Evolutionary conservation across 1,284 basidiomycete species (phyloP), one percentile per base, ranked within the genome.

Genomic region (Butyriboletus regius): DNA sequence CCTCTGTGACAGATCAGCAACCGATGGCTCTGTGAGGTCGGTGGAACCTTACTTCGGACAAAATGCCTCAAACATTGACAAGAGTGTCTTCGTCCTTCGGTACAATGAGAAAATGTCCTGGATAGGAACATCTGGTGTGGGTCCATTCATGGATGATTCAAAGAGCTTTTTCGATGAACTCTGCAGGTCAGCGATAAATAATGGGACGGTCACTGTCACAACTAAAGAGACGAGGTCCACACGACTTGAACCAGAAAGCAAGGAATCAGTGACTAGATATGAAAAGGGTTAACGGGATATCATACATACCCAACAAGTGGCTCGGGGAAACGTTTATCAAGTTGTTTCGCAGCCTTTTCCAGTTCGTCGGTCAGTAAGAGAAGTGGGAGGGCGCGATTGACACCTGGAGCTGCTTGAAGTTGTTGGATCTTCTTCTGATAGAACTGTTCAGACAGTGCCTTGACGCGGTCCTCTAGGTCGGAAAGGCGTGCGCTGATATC

Each of bases 31-130:
- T 5, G 15, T 13, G 7, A 44, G 12, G 34, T 40, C 17, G 17
- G 47, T 31, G 7, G 5, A 49, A 24, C 73, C 81, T 62, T 60
- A 91, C 88, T 81, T 71, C 1, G 85, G 79, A 60, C 82, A 86
- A 68, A 94, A 95, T 0, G 90, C 89, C 14, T 74, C 66, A 62
- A 84, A 83, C 86, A 96, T 89, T 18, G 79, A 79, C 46, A 88
- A 57, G 9, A 96, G 65, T 4, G 77, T 77, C 63, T 82, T 86
- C 40, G 83, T 78, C 58, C 88, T 77, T 51, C 85, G 76, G 63
- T 94, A 97, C 12, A 98, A 73, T 0, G 81, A 76, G 57, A 97
- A 92, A 26, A 95, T 82, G 63, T 98, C 92, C 55, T 91, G 87
- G 46, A 94, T 87, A 3, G 85, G 85, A 3, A 89, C 79, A 51